Base-by-base conservation (phyloP, 192 early-diverging fungal species). In the Coemansia guatemalensis region DNA sequence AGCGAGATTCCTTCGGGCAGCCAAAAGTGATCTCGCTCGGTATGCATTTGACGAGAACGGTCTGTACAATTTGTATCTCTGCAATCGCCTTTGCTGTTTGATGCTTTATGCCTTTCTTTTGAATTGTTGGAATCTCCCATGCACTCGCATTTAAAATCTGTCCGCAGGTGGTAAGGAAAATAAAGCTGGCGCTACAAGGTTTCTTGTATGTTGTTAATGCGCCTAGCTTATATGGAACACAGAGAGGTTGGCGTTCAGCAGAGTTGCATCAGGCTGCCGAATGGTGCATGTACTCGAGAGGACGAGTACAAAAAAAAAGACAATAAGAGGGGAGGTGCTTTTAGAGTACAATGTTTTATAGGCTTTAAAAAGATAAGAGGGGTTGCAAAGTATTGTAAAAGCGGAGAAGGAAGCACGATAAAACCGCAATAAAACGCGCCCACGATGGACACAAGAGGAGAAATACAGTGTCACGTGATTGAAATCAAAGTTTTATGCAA, bases 21-120 rank as follows among this genome's bases (percentile, higher is more conserved):
- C 75, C 75, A 78, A 62, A 62, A 78, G 63, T 72, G 69, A 47
- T 72, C 70, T 48, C 61, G 69, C 57, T 72, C 75, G 24, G 47
- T 62, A 47, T 69, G 68, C 65, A 67, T 67, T 51, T 60, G 41
- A 25, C 41, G 14, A 44, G 39, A 44, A 44, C 14, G 14, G 39
- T 17, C 39, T 14, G 12, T 17, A 17, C 39, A 17, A 44, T 17
- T 44, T 17, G 12, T 17, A 17, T 44, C 39, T 8, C 14, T 44
- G 39, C 14, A 35, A 35, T 44, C 3, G 12, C 3, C 14, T 44
- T 44, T 44, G 39, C 9, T 44, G 39, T 44, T 44, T 44, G 9
- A 44, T 44, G 39, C 0, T 12, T 17, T 44, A 12, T 35, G 33
- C 7, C 7, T 35, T 35, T 35, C 33, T 35, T 35, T 44, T 44